A percentile compares a stretch with the other conserved stretches of the same genome.
Evolutionary conservation across 176 grass and related monocot genomes (phyloP).

Genomic region (Musa itinerans): DNA sequence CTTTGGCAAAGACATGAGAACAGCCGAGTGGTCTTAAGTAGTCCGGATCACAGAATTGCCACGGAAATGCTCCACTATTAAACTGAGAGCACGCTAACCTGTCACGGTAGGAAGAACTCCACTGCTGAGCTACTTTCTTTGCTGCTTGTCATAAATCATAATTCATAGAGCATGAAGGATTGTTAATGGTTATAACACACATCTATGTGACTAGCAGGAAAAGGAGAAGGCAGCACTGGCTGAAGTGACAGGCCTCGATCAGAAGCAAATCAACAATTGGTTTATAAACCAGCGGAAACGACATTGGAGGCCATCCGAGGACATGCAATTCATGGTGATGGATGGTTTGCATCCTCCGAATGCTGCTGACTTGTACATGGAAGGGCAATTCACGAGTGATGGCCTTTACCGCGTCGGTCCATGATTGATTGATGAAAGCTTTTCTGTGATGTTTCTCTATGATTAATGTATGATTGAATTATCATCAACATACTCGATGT

Average conservation of each 20-base stretch:
- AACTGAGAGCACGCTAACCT: too few species aligned
- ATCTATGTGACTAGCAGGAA: conserved; percentile 32
- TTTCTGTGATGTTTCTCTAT: too few species aligned
- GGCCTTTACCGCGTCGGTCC: conserved; percentile 15
- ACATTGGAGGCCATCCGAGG: conserved; percentile 86
- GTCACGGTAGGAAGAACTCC: too few species aligned
- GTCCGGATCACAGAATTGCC: too few species aligned
- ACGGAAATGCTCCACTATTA: too few species aligned
- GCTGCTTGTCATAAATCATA: too few species aligned
- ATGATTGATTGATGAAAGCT: neutral
- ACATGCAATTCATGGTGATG: conserved; percentile 41
- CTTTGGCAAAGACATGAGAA: too few species aligned
- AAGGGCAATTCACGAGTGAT: conserved; percentile 49
- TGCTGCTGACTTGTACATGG: conserved; percentile 27
- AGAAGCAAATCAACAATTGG: conserved; percentile 99
- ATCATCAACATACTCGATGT: too few species aligned
- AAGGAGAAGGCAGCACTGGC: conserved; percentile 68
- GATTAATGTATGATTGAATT: too few species aligned
- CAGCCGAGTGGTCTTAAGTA: too few species aligned
- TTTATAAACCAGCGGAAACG: conserved; percentile 98
- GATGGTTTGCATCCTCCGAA: conserved; percentile 43
- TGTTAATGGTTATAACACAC: neutral
- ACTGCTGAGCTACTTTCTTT: too few species aligned
- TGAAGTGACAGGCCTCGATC: conserved; percentile 75
- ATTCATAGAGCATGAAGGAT: neutral